Base-by-base conservation (phyloP, 139 green algal species). In the Coelastrella sp. region DNA sequence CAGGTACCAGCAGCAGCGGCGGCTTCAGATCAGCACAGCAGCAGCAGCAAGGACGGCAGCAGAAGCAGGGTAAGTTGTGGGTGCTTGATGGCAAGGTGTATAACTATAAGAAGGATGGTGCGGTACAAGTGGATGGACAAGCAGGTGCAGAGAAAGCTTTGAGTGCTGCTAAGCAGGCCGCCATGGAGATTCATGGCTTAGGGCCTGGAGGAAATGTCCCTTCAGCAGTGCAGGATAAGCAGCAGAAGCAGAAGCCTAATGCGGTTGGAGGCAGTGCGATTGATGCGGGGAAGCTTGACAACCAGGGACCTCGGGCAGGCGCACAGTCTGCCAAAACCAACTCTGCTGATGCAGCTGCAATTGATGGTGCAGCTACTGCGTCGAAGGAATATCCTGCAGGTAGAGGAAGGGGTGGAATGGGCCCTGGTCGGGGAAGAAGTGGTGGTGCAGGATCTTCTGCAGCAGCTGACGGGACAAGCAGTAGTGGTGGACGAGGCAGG, bases 81-180 rank as follows among this genome's bases (percentile, higher is more conserved):
- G 88, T 98, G 43, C 81, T 93, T 32, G 92, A 97, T 40, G 93
- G 92, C 15, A 86, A 88, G 57, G 88, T 97, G 5, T 98, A 98
- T 86, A 98, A 98, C 85, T 97, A 95, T 64, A 76, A 84, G 17
- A 97, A 97, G 88, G 87, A 91, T 27, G 94, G 94, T 5, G 91
- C 95, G 0, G 66, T 84, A 59, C 80, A 92, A 74, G 92, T 96
- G 19, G 51, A 51, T 11, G 81, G 89, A 30, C 50, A 86, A 23
- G 71, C 71, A 51, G 91, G 91, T 5, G 93, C 93, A 6, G 66
- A 89, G 3, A 69, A 83, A 32, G 86, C 72, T 15, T 4, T 94
- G 73, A 75, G 89, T 13, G 88, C 85, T 27, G 90, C 90, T 4
- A 37, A 90, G 66, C 73, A 89, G 25, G 90, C 86, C 6, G 67